Evolutionary conservation across 441 rosid species (phyloP).

Genomic region (Erodium trifolium): DNA sequence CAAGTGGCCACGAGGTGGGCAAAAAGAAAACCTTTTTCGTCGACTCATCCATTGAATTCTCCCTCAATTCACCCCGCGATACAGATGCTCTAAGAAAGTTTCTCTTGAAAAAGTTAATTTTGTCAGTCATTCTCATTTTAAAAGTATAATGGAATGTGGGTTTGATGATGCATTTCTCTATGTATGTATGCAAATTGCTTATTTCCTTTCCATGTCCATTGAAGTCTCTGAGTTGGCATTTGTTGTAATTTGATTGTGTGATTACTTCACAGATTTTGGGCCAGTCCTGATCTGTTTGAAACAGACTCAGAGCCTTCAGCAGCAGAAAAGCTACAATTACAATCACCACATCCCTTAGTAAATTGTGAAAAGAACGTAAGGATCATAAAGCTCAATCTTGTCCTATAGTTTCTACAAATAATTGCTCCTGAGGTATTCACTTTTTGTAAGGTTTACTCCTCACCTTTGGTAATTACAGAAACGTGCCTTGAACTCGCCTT

Average conservation of each 20-base stretch:
- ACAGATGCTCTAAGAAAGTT: too few species aligned
- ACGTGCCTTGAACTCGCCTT: too few species aligned
- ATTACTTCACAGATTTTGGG: conserved; percentile 43
- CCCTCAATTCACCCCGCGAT: too few species aligned
- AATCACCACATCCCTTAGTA: conserved; percentile 37
- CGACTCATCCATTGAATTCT: too few species aligned
- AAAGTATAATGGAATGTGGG: not conserved
- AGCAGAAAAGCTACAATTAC: conserved; percentile 27
- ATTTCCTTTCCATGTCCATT: not conserved
- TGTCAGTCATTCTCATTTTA: not conserved
- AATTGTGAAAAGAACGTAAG: conserved; percentile 67
- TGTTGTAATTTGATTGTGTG: conserved; percentile 16
- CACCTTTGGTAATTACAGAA: too few species aligned
- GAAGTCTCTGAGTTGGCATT: not conserved
- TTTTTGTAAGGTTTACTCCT: too few species aligned
- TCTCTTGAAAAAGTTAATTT: not conserved
- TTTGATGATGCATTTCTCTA: not conserved
- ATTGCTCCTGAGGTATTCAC: too few species aligned
- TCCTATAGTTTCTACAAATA: not conserved
- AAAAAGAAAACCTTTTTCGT: too few species aligned
- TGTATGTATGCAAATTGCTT: not conserved
- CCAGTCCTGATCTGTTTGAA: conserved; percentile 34
- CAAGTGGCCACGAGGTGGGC: too few species aligned
- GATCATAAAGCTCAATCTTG: conserved; percentile 9
- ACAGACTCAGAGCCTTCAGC: conserved; percentile 31